These are phyloP conservation scores for Rhodosorus marinus DNA, from an alignment of 23 red algal genomes.

Conservation along the genomic window DNA sequence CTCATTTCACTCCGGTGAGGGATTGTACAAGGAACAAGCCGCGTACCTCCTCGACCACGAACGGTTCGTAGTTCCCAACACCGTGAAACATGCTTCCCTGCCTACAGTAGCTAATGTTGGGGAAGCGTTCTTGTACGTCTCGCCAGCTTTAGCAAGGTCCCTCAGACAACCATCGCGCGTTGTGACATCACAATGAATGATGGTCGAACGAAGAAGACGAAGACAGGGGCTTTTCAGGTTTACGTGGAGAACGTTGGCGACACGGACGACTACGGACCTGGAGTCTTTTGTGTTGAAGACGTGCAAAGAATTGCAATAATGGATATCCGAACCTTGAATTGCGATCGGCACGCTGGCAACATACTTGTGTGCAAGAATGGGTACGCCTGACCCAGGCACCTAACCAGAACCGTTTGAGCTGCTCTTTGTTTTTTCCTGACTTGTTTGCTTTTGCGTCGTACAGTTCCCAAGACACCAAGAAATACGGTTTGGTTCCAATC, in stretches of 20 bases:
- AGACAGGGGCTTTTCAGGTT: slow-evolving; percentile 92
- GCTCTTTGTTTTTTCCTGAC: background rate
- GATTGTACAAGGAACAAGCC: slow-evolving; percentile 76
- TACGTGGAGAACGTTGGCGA: slow-evolving; percentile 84
- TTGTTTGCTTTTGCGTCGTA: background rate
- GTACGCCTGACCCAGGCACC: background rate
- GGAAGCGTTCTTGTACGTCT: too few species aligned
- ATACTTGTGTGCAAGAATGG: slow-evolving; percentile 66
- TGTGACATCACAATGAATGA: background rate
- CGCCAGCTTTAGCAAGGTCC: slow-evolving; percentile 64
- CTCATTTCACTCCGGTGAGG: slow-evolving; percentile 51
- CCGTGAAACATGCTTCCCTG: too few species aligned
- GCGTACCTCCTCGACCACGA: slow-evolving; percentile 94
- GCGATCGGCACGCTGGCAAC: slow-evolving; percentile 85
- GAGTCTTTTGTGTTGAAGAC: slow-evolving; percentile 60
- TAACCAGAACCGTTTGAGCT: background rate
- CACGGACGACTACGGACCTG: slow-evolving; percentile 90
- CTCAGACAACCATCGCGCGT: slow-evolving; percentile 67
- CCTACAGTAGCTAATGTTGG: too few species aligned
- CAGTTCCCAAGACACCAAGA: background rate
- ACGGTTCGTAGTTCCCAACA: too few species aligned
- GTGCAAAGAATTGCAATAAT: slow-evolving; percentile 87
- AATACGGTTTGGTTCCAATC: slow-evolving; percentile 71
- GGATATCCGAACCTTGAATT: slow-evolving; percentile 81
- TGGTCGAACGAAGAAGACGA: slow-evolving; percentile 45